These are phyloP conservation scores for Narthecium ossifragum DNA, from an alignment of 106 monocot genomes.

Conservation along the genomic window DNA sequence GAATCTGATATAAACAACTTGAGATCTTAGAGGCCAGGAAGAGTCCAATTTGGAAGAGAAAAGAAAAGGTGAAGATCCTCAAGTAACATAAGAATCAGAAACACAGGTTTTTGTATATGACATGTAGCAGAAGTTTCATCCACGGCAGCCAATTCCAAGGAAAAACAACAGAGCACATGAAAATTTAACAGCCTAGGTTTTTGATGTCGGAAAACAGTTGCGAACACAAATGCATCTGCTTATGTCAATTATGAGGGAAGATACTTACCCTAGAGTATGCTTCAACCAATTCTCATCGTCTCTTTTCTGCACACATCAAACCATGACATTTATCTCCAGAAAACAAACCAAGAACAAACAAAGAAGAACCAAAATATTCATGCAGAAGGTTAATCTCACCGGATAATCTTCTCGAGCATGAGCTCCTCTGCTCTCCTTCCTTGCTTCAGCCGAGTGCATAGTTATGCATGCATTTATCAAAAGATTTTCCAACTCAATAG, in stretches of 20 bases:
- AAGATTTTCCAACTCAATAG: conserved; percentile 92
- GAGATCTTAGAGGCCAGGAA: too few relatives aligned
- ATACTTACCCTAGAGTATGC: conserved; percentile 84
- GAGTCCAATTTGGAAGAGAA: too few relatives aligned
- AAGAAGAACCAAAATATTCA: background rate
- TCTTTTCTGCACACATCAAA: conserved; percentile 64
- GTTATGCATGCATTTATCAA: conserved; percentile 95
- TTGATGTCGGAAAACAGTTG: too few relatives aligned
- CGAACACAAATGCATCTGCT: too few relatives aligned
- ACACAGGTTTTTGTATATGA: background rate
- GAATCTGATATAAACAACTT: too few relatives aligned
- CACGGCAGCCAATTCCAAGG: background rate
- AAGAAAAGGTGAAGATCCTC: too few relatives aligned
- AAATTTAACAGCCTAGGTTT: background rate
- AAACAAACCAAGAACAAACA: background rate
- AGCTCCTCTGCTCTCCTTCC: conserved; percentile 99
- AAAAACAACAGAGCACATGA: background rate
- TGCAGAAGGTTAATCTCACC: conserved; percentile 30
- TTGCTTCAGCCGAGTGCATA: conserved; percentile 98
- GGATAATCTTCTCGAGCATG: conserved; percentile 98
- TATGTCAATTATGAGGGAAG: background rate
- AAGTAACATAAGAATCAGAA: too few relatives aligned
- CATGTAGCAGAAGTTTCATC: background rate
- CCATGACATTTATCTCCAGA: conserved; percentile 5
- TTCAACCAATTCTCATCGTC: conserved; percentile 98